Percentiles rank a stretch among this genome's conserved stretches.
Conservation (phyloP, 2,329 filamentous ascomycete species). For the Mycocentrospora acerina region DNA sequence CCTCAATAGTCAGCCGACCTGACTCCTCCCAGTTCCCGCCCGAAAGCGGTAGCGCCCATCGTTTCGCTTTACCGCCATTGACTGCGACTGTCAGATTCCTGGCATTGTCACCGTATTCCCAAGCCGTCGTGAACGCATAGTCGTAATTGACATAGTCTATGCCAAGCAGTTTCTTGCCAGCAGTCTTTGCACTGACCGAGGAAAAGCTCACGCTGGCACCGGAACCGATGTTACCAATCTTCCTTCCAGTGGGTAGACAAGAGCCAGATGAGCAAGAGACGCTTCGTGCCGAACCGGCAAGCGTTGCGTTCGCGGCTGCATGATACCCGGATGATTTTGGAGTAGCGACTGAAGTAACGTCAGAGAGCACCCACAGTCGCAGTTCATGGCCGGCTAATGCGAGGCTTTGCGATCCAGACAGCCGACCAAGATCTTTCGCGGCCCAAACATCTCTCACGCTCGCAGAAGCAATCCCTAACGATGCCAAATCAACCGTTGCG, state of each 20-base stretch:
- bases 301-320: constrained; percentile 31
- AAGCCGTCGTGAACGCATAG: constrained; percentile 39
- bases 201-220: constrained; percentile 29
- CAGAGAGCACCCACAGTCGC: constrained; percentile 39
- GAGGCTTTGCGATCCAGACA: constrained; percentile 16
- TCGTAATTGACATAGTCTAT: constrained; percentile 48
- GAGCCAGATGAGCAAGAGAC: constrained; percentile 24
- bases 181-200: constrained; percentile 22
- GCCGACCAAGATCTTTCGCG: constrained; percentile 20
- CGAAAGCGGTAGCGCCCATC: constrained; percentile 43
- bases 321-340: constrained; percentile 28
- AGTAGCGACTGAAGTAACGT: constrained; percentile 20
- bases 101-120: constrained; percentile 36
- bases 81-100: constrained; percentile 42
- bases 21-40: constrained; percentile 44
- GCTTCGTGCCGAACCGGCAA: constrained; percentile 31
- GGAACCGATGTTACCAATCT: constrained; percentile 35
- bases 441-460: constrained; percentile 42
- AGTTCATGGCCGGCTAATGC: constrained; percentile 27
- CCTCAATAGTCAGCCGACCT: constrained; percentile 23
- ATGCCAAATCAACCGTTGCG: constrained; percentile 33
- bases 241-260: constrained; percentile 35
- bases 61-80: constrained; percentile 38
- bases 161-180: constrained; percentile 35
- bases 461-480: constrained; percentile 37